These are phyloP conservation scores for Inonotus obliquus DNA, from an alignment of 1,284 basidiomycete genomes.

Conservation along the genomic window DNA sequence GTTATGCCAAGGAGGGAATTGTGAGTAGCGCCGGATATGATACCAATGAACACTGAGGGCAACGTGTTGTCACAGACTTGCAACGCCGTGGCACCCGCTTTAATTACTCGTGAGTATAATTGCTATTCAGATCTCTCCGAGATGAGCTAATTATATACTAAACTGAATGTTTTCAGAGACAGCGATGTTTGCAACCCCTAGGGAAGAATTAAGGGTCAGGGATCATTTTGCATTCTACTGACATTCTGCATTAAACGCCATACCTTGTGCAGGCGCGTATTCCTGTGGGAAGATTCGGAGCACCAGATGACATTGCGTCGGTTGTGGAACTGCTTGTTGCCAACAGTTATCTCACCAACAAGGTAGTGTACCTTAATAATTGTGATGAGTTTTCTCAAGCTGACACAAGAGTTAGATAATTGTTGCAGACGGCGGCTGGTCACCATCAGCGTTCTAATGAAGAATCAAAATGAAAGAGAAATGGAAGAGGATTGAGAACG, in stretches of 20 bases:
- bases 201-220: constrained; percentile 30
- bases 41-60: not conserved
- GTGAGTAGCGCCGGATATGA: constrained; percentile 28
- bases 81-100: constrained; percentile 49
- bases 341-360: constrained; percentile 53
- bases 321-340: constrained; percentile 44
- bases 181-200: constrained; percentile 21
- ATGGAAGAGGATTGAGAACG: not conserved
- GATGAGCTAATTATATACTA: not conserved
- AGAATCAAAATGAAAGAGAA: not conserved
- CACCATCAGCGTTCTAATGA: constrained; percentile 17
- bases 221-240: not conserved
- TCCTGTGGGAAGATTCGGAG: constrained; percentile 46
- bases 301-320: constrained; percentile 46
- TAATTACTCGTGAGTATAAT: constrained; percentile 40
- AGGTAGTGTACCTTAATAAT: constrained; percentile 37
- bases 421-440: constrained; percentile 19
- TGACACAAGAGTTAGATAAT: constrained; percentile 14
- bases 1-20: constrained; percentile 49
- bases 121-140: not conserved
- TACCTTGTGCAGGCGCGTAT: constrained; percentile 36
- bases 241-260: not conserved
- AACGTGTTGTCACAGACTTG: constrained; percentile 35
- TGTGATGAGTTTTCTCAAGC: not conserved
- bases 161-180: constrained; percentile 13